phyloP scores from a whole-genome alignment of 2,329 filamentous ascomycete species.

The Aspergillus terreus region DNA sequence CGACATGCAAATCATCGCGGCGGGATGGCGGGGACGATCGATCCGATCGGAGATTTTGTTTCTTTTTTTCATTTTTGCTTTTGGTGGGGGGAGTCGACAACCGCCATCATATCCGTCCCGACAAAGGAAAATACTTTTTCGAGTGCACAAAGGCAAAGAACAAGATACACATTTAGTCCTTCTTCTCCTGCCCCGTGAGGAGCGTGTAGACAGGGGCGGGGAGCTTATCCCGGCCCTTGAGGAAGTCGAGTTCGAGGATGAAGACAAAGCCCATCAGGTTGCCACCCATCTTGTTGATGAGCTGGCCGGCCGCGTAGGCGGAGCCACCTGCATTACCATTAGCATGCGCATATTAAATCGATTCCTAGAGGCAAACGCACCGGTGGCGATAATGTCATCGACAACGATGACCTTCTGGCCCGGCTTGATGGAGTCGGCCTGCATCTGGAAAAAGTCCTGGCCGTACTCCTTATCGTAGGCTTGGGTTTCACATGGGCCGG shows the following conservation, averaged over 20 bases:
- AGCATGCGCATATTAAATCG: too few relatives aligned
- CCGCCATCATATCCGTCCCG: not conserved
- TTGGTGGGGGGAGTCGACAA: not conserved
- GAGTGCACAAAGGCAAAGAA: not conserved
- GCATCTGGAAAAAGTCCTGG: constrained; percentile 92
- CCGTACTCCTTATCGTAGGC: constrained; percentile 95
- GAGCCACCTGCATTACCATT: constrained; percentile 66
- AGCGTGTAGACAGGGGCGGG: constrained; percentile 79
- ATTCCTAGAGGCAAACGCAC: constrained; percentile 50
- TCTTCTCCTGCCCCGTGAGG: constrained; percentile 59
- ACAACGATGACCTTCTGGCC: constrained; percentile 91
- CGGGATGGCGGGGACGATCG: not conserved
- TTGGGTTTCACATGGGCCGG: constrained; percentile 80
- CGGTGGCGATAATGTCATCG: constrained; percentile 97
- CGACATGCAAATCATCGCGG: not conserved
- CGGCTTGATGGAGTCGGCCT: constrained; percentile 75
- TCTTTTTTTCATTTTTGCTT: not conserved
- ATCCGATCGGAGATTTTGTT: not conserved
- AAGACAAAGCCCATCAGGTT: constrained; percentile 87
- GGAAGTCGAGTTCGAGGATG: constrained; percentile 90
- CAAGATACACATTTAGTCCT: constrained; percentile 7
- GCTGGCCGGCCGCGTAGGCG: constrained; percentile 78
- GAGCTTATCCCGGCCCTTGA: constrained; percentile 89
- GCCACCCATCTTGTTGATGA: constrained; percentile 82
- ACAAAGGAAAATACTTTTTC: not conserved